Percentiles rank a stretch among this genome's conserved stretches.
phyloP scores from a whole-genome alignment of 352 stramenopile species.

The Phytophthora syringae region DNA sequence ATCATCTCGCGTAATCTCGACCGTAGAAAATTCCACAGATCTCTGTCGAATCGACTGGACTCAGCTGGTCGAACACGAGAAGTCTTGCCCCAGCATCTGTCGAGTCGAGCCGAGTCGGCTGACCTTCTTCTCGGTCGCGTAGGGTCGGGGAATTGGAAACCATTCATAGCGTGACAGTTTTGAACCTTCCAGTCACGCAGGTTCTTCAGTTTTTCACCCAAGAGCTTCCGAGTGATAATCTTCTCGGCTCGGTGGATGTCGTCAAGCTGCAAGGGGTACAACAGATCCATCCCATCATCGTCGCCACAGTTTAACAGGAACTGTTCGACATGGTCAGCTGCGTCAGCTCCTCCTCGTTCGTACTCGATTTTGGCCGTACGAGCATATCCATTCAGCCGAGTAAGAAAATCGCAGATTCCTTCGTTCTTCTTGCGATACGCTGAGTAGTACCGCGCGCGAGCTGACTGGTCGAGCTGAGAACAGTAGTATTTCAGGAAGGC shows the following conservation, averaged over 20 bases:
- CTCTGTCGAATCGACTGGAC: no score
- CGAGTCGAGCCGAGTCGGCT: no score
- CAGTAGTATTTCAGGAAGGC: background rate
- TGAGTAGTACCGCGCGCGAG: background rate
- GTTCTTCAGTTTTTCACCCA: background rate
- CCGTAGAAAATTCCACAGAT: no score
- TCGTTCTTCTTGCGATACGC: background rate
- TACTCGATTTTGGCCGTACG: slow-evolving; percentile 5
- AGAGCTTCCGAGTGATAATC: background rate
- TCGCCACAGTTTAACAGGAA: background rate
- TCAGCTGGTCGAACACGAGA: no score
- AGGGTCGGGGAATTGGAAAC: no score
- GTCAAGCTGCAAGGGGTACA: background rate
- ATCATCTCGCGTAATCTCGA: no score
- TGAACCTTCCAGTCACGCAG: background rate
- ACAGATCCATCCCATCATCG: background rate
- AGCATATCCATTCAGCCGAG: slow-evolving; percentile 26
- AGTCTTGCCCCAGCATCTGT: no score
- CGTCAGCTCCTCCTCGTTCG: background rate
- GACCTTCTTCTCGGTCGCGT: no score
- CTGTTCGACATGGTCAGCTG: slow-evolving; percentile 1
- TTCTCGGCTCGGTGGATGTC: background rate
- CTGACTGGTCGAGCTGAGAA: no score
- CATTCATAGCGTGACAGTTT: no score
- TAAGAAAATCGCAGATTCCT: background rate